A percentile compares a stretch with the other conserved stretches of the same genome.
phyloP scores from a whole-genome alignment of 177 flowering plant genomes.

The Telopea speciosissima region DNA sequence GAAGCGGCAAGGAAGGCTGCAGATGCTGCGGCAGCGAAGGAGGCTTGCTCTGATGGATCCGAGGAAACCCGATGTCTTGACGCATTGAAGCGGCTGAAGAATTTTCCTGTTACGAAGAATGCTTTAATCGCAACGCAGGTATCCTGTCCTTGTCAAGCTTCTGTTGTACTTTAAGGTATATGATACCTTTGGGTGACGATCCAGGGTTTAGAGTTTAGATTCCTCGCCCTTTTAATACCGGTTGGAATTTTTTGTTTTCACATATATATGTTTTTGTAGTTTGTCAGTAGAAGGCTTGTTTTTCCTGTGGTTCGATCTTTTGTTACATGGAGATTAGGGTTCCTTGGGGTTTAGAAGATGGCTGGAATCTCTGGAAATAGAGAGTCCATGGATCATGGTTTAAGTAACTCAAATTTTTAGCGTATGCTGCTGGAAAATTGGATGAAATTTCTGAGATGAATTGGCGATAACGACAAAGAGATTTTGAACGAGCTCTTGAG shows the following conservation, averaged over 20 bases:
- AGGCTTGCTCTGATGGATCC: conserved; percentile 24
- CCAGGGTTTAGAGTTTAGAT: neutral
- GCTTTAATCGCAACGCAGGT: conserved; percentile 78
- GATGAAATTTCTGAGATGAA: too few relatives aligned
- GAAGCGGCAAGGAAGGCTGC: conserved; percentile 77
- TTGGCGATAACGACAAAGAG: neutral
- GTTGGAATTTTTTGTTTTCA: neutral
- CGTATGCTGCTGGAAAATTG: neutral
- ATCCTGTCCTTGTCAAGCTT: neutral
- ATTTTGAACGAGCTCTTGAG: neutral
- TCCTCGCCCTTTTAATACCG: neutral
- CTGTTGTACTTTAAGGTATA: neutral
- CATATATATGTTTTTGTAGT: neutral
- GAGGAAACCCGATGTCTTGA: conserved; percentile 77
- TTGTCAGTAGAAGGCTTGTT: neutral
- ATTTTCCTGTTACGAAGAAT: conserved; percentile 52
- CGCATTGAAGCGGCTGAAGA: conserved; percentile 55
- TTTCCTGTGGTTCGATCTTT: neutral
- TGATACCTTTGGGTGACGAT: neutral
- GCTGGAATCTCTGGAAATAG: neutral
- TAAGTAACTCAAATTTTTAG: too few relatives aligned
- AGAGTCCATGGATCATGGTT: neutral
- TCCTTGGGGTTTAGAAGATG: neutral
- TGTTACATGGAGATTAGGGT: neutral
- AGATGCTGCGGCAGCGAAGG: conserved; percentile 43